phyloP scores from a whole-genome alignment of 148 eudicot species.

The Heliosperma pusillum region DNA sequence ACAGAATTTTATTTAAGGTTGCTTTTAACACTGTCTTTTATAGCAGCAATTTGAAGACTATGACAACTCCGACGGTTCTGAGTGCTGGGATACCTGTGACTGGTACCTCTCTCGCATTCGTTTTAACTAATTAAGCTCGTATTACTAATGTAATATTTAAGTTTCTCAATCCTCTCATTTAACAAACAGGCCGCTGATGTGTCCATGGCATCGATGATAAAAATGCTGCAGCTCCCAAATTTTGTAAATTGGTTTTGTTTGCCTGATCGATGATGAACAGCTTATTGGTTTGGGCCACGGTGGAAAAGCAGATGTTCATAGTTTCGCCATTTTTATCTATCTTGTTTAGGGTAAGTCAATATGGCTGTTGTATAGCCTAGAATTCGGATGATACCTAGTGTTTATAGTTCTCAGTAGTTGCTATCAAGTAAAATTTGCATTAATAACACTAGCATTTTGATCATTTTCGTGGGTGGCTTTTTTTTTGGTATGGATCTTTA shows the following conservation, averaged over 20 bases:
- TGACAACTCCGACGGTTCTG: conserved; percentile 5
- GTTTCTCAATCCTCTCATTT: neutral
- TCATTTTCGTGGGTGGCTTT: neutral
- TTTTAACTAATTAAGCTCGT: neutral
- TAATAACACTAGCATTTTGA: neutral
- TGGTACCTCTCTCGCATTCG: neutral
- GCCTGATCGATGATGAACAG: neutral
- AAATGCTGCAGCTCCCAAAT: neutral
- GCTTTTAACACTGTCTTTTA: neutral
- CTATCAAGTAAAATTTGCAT: neutral
- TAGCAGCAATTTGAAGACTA: conserved; percentile 12
- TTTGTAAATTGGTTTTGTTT: conserved; percentile 3
- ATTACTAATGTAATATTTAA: neutral
- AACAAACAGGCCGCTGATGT: neutral
- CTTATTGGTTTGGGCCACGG: neutral
- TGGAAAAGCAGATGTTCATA: neutral
- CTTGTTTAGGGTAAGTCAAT: neutral
- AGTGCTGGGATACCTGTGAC: neutral
- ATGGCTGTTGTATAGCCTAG: neutral
- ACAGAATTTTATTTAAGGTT: neutral
- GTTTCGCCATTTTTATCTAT: neutral
- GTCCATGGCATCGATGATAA: neutral
- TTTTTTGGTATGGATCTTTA: neutral
- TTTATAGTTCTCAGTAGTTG: neutral
- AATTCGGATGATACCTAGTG: neutral